These are phyloP conservation scores for Acaromyces ingoldii DNA, from an alignment of 1,284 basidiomycete genomes.

Conservation along the genomic window DNA sequence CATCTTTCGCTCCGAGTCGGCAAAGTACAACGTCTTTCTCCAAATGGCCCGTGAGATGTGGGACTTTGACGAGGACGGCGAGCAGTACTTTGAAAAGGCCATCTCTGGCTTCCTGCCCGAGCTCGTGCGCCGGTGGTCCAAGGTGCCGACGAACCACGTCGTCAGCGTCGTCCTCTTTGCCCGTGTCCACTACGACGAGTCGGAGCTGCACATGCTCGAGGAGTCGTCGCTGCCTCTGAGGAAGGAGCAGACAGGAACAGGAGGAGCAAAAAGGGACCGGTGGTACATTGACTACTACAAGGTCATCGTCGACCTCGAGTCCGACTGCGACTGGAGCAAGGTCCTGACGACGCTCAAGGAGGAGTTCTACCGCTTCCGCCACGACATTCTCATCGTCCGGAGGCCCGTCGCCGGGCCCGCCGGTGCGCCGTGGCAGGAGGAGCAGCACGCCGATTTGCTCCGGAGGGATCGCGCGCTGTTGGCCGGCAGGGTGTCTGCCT, in stretches of 20 bases:
- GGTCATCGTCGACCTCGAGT: conserved; percentile 84
- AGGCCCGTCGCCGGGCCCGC: conserved; percentile 33
- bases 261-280: conserved; percentile 55
- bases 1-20: conserved; percentile 78
- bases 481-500: conserved; percentile 69
- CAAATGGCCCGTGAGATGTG: conserved; percentile 93
- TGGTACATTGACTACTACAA: conserved; percentile 87
- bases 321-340: conserved; percentile 77
- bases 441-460: conserved; percentile 32
- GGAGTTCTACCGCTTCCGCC: conserved; percentile 53
- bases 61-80: conserved; percentile 92
- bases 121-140: conserved; percentile 56
- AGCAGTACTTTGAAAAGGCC: conserved; percentile 83
- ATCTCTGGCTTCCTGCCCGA: conserved; percentile 61
- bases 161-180: conserved; percentile 92
- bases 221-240: conserved; percentile 61
- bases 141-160: conserved; percentile 74
- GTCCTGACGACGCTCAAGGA: conserved; percentile 81
- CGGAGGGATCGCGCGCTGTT: conserved; percentile 34
- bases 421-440: conserved; percentile 25
- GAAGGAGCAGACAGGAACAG: conserved; percentile 70
- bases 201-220: conserved; percentile 43
- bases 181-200: conserved; percentile 79
- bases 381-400: conserved; percentile 44
- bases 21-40: conserved; percentile 76